Base-by-base conservation (phyloP, 2,329 filamentous ascomycete genomes). In the Thelonectria rubi region DNA sequence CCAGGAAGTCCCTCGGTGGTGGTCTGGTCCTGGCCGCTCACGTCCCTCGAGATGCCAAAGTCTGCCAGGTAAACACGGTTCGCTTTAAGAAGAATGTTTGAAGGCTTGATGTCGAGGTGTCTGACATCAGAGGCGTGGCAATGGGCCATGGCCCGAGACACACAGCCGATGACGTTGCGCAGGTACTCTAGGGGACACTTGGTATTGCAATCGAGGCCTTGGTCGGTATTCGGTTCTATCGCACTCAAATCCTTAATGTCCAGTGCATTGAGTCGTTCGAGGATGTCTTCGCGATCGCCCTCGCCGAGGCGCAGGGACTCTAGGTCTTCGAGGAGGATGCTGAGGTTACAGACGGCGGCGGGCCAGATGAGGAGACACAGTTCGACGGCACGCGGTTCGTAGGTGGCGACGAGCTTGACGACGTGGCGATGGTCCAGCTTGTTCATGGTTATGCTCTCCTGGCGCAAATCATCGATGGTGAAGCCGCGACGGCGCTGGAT, bases 1-100 rank as follows among this genome's bases (percentile, higher is more conserved):
- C 79, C 79, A 4, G 77, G 77, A 10, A 72, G 58, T 0, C 77
- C 78, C 30, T 77, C 75, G 0, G 80, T 83, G 55, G 77, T 80
- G 7, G 79, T 82, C 50, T 80, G 75, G 10, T 82, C 80, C 21
- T 77, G 75, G 43, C 77, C 78, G 50, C 77, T 78, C 14, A 83
- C 79, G 50, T 83, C 80, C 53, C 77, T 74, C 12, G 82, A 80
- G 21, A 83, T 82, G 37, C 80, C 81, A 71, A 83, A 83, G 66
- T 83, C 81, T 20, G 80, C 79, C 14, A 83, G 73, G 59, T 82
- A 82, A 9, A 83, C 81, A 9, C 78, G 74, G 6, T 77, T 77
- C 1, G 80, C 75, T 57, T 76, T 79, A 8, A 83, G 72, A 2
- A 83, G 74, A 52, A 83, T 82, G 54, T 83, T 83, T 37, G 76